Conservation (phyloP, 805 yeast genomes). For the Pichia heedii region DNA sequence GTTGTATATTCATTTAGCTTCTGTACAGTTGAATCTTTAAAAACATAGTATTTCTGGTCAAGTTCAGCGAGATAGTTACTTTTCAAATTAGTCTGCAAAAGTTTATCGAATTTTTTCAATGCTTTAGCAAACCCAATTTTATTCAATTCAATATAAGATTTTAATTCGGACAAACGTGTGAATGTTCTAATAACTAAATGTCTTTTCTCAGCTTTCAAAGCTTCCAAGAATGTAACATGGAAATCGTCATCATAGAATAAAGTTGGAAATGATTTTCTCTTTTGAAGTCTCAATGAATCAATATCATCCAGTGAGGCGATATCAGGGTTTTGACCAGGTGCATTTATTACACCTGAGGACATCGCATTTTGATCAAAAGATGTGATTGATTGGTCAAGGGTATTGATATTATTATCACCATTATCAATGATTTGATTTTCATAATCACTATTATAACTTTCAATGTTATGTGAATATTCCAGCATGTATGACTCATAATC, state of each 20-base stretch:
- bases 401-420: background rate
- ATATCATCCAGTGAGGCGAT: conserved; percentile 6
- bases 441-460: background rate
- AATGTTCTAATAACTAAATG: conserved; percentile 57
- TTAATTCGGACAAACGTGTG: conserved; percentile 71
- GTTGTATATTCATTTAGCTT: conserved; percentile 45
- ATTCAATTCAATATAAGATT: conserved; percentile 77
- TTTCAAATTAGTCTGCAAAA: conserved; percentile 53
- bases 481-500: background rate
- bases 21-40: conserved; percentile 38
- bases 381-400: background rate
- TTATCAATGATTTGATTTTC: background rate
- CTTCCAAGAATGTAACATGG: conserved; percentile 34
- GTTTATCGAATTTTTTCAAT: conserved; percentile 85
- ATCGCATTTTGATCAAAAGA: background rate
- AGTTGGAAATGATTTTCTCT: conserved; percentile 23
- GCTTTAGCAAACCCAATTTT: conserved; percentile 85
- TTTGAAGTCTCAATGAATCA: conserved; percentile 14
- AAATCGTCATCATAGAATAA: conserved; percentile 31
- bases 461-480: conserved; percentile 1
- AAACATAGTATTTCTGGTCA: conserved; percentile 42
- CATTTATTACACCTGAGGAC: background rate
- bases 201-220: conserved; percentile 53
- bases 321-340: background rate
- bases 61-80: conserved; percentile 46